Evolutionary conservation across 139 green algal genomes (phyloP), one percentile per base, ranked within the genome.

Genomic region (Coelastrella sp.): DNA sequence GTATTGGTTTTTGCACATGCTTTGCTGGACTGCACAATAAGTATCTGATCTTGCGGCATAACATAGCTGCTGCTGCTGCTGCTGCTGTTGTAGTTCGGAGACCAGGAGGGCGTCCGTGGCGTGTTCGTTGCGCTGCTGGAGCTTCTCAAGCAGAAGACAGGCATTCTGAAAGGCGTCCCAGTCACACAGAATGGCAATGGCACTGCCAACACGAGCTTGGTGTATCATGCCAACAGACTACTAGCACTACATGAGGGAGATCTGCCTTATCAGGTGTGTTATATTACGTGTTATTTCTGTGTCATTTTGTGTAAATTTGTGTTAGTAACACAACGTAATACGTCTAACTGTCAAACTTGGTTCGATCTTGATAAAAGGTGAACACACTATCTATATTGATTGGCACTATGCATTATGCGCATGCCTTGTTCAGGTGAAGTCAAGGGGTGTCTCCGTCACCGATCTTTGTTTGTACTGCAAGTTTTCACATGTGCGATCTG

Each of bases 201-300:
- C 56, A 94, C 92, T n/a, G 93, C 81, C 81, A 99, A 99, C 93
- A 98, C 96, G 0, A 88, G 93, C 4, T 80, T 99, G 22, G 93
- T 94, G 11, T 96, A 87, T 86, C 96, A 98, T 79, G 95, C 95
- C 8, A 92, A 93, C 8, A 90, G 91, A 22, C 89, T 98, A 79
- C 93, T 99, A 87, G 94, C 96, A 7, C 92, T 99, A 66, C 86
- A 97, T 71, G 97, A 99, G 91, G 96, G 93, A 4, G 94, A 96
- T 82, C 71, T 96, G 79, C 96, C 97, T 20, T 96, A 95, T 76
- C 89, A 84, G 73, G 85, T 90, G 58, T 5, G 74, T 10, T 16
- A 5, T 8, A 7, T 0, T 32, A 22, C 3, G 17, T 76, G 61
- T 68, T 68, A 68, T 68, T 68, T 17, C 7, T 68, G 61, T 68